phyloP scores from a whole-genome alignment of 2,329 filamentous ascomycete genomes.

The Paramyrothecium sp. region DNA sequence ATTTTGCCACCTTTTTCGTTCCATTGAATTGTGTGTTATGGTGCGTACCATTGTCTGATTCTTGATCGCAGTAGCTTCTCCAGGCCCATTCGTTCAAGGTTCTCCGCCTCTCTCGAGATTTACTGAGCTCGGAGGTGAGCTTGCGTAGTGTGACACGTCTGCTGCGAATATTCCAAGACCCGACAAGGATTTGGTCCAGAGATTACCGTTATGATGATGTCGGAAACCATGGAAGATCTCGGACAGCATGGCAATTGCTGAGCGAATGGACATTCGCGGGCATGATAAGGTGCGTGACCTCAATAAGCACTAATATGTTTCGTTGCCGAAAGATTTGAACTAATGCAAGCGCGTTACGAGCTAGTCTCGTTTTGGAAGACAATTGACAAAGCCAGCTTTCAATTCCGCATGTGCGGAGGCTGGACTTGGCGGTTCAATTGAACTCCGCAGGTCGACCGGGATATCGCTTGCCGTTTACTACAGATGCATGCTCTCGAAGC shows the following conservation, averaged over 20 bases:
- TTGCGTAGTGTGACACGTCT: background rate
- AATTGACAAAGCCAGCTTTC: background rate
- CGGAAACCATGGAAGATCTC: background rate
- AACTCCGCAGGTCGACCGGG: background rate
- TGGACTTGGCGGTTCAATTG: background rate
- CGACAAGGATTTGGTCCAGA: background rate
- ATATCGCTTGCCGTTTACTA: background rate
- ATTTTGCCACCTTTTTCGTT: constrained; percentile 3
- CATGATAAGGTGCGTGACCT: background rate
- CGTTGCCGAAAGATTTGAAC: background rate
- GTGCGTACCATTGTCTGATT: too few species aligned
- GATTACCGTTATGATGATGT: background rate
- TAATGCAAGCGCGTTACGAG: constrained; percentile 4
- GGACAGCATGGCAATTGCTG: background rate
- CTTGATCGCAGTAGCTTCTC: background rate
- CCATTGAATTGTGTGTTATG: background rate
- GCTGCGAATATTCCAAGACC: background rate
- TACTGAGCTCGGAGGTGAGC: too few species aligned
- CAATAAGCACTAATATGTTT: too few species aligned
- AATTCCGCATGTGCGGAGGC: background rate
- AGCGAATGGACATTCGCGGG: background rate
- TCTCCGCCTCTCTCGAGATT: background rate
- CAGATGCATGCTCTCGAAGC: background rate
- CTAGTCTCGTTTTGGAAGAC: background rate
- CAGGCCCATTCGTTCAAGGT: background rate